Base-by-base conservation (phyloP, 2,329 filamentous ascomycete species). In the Penicillium sp. region DNA sequence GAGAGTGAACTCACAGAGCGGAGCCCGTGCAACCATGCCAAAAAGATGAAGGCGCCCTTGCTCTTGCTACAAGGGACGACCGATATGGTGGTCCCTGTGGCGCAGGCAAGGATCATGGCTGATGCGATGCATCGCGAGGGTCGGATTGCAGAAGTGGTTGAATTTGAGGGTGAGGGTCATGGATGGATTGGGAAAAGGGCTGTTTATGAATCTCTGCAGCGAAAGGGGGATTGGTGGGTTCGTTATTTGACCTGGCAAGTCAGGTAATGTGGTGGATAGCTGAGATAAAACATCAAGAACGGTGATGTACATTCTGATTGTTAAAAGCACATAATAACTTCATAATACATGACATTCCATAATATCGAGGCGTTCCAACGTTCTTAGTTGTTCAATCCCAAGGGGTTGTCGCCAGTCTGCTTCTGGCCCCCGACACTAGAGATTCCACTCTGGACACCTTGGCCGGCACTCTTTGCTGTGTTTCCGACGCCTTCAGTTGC, bases 81-180 rank as follows among this genome's bases (percentile, higher is more conserved):
- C 4, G 85, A 87, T 60, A 79, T 77, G 39, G 77, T 87, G 1
- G 84, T 86, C 14, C 84, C 83, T 0, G 65, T 81, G n/a, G 73
- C 77, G 14, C 84, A 88, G 64, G 81, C 81, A 3, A 69, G 75
- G 31, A 75, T 80, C 48, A 82, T 87, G 66, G 76, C 79, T 9
- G 67, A 69, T 39, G 73, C 74, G n/a, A 71, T 83, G 21, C 66
- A 67, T 48, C 60, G 65, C 9, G 71, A 68, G 2, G 78, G 76
- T 0, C 72, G 75, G 1, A 69, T 79, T 24, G 79, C 82, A 4
- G 72, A 75, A 52, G 65, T 83, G 3, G 71, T 82, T 14, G 71
- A 80, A 27, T 77, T 78, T 31, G 68, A 75, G 3, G 79, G 77
- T 2, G 81, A 84, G 59, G 81, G 80, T 0, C 81, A 84, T 62